Evolutionary conservation across 495 filamentous ascomycete species (phyloP), one percentile per base, ranked within the genome.

Genomic region (Aspergillus conjunctus): DNA sequence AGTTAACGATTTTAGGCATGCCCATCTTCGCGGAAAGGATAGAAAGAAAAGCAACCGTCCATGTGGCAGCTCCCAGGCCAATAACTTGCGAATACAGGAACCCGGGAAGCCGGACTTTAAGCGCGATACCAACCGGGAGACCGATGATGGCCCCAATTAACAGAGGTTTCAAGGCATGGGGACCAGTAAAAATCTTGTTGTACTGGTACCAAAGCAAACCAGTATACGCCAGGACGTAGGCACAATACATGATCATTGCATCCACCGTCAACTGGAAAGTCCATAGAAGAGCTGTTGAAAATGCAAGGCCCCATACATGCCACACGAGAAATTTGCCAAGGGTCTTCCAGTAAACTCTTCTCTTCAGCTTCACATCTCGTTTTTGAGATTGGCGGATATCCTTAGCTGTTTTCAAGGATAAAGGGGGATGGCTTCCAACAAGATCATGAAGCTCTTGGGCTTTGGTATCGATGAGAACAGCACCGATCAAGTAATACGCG

Each of bases 201-300:
- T 85, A 86, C 66, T 86, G 82, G 59, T 85, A 85, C 74, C 81
- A 83, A 39, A 85, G 74, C 51, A 86, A 69, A 30, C 84, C 84
- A 11, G 81, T 81, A 66, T 87, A 87, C 33, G 84, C 74, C 17
- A 76, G 68, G 3, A 85, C 71, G 54, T 86, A 85, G 6, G 78
- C 55, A 14, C 81, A 71, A 66, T 81, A 87, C 64, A 84, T 78
- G 51, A 76, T 74, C 64, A 79, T 75, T 7, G 77, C 77, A 44
- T 78, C 59, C 7, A 66, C 7, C 6, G 67, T 58, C 30, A 63
- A 63, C 52, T 83, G 77, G 64, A 87, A 85, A 11, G 71, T 70
- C 83, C 83, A 87, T 17, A 87, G 69, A 7, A 86, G 71, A 41
- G 74, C 74, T 1, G 81, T 68, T 7, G 79, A 75, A 22, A 84